These are phyloP conservation scores for Castanea crenata DNA, from an alignment of 306 rosid genomes.

Conservation along the genomic window DNA sequence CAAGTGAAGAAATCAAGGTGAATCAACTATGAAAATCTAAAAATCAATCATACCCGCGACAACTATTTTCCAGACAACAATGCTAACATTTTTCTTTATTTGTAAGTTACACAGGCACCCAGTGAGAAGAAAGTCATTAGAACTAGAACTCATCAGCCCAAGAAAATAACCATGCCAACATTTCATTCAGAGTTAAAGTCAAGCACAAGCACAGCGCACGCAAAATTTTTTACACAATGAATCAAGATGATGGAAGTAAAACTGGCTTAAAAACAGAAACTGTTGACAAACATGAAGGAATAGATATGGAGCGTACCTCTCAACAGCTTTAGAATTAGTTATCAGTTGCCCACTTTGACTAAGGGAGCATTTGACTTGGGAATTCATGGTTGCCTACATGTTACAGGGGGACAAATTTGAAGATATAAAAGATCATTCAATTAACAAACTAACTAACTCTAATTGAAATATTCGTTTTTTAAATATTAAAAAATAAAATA, in stretches of 20 bases:
- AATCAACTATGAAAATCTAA: conserved; percentile 1
- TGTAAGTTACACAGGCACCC: no score
- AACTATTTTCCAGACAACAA: neutral
- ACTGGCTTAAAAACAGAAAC: neutral
- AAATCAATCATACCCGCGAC: neutral
- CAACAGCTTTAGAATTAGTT: conserved; percentile 30
- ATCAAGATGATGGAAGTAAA: neutral
- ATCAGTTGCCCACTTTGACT: conserved; percentile 26
- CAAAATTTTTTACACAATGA: neutral
- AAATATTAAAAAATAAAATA: neutral
- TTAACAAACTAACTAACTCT: neutral
- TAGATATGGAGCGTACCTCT: conserved; percentile 43
- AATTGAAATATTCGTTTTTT: neutral
- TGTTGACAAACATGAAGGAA: neutral
- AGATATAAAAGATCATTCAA: neutral
- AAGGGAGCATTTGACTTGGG: conserved; percentile 26
- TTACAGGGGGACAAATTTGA: neutral
- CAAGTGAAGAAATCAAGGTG: neutral
- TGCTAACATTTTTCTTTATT: neutral
- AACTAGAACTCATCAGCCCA: no score
- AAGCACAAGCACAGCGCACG: neutral
- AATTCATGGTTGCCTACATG: neutral
- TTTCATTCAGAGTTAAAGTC: neutral
- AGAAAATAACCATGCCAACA: no score
- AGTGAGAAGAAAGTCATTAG: no score